These are phyloP conservation scores for Ganoderma sp. DNA, from an alignment of 1,284 basidiomycete genomes.

Conservation along the genomic window DNA sequence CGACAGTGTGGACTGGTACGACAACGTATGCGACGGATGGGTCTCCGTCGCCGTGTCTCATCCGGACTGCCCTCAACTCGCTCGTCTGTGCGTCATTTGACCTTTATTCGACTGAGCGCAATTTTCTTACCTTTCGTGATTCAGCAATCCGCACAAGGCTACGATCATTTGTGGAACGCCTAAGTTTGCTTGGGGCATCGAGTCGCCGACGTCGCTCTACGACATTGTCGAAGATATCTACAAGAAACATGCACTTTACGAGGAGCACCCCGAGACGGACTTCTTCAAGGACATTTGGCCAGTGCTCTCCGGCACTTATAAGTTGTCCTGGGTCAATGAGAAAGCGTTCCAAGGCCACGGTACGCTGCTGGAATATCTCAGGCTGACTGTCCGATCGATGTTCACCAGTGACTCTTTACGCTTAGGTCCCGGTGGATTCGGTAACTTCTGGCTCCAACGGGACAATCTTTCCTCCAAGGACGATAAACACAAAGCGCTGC, in stretches of 20 bases:
- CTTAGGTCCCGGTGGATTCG: slow-evolving; percentile 24
- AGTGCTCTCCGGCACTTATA: slow-evolving; percentile 33
- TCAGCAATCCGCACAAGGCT: slow-evolving; percentile 26
- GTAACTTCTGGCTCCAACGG: slow-evolving; percentile 27
- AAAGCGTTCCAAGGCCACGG: slow-evolving; percentile 36
- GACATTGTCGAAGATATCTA: slow-evolving; percentile 44
- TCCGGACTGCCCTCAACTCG: not conserved
- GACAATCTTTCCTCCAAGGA: slow-evolving; percentile 11
- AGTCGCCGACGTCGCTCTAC: slow-evolving; percentile 41
- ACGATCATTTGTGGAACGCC: slow-evolving; percentile 40
- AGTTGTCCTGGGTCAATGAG: slow-evolving; percentile 35
- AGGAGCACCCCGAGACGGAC: slow-evolving; percentile 29
- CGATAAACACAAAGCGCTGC: slow-evolving; percentile 4
- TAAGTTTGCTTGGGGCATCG: slow-evolving; percentile 42
- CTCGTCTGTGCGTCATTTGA: not conserved
- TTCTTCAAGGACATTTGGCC: slow-evolving; percentile 44
- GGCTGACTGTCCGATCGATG: too few relatives aligned
- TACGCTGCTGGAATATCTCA: not conserved
- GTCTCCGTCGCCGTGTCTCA: slow-evolving; percentile 27
- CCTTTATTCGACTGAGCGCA: not conserved
- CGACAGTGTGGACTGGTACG: slow-evolving; percentile 37
- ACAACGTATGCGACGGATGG: slow-evolving; percentile 35
- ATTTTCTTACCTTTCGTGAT: not conserved
- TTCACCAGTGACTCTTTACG: not conserved
- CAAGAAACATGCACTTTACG: slow-evolving; percentile 23